Evolutionary conservation across 2,329 filamentous ascomycete species (phyloP), one percentile per base, ranked within the genome.

Genomic region (Grosmannia clavigera): DNA sequence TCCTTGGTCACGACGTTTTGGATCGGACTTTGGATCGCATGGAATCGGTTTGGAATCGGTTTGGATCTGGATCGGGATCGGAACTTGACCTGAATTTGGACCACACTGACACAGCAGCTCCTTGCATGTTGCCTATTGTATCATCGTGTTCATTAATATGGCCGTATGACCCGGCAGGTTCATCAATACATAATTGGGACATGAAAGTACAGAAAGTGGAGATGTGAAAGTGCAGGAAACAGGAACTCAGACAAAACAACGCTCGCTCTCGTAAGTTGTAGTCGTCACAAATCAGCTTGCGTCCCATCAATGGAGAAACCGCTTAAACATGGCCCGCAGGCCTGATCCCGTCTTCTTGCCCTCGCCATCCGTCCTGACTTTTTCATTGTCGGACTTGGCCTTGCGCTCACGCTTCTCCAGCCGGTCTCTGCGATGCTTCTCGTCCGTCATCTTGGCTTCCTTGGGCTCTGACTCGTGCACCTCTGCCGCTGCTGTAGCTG

Each of bases 351-450:
- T 64, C 59, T 63, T 62, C 38, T 48, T 48, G 4, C n/a, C n/a
- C 16, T 55, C 53, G 3, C 40, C 53, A 9, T 9, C 53, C 22
- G 53, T 40, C 53, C 12, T 40, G n/a, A n/a, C 53, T 33, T 40
- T 40, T 16, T 55, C 53, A 3, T 35, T 35, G 33, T 35, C 33
- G 33, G 33, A 9, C 33, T 35, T 35, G 38, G 40, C 38, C 43
- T 10, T 57, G 27, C 19, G 16, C 14, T 57, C 55, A 3, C 64
- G 62, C 63, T 59, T 62, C 59, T 64, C 64, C 51, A 58, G 62
- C 19, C 65, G 63, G 16, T 64, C 64, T 29, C 55, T 58, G 51
- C 66, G 66, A 60, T 66, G 66, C 48, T 58, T 61, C 55, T 63
- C 64, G 31, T 65, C 62, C 12, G 29, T 27, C 1, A 16, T 50